phyloP scores from a whole-genome alignment of 1,139 yeast species.

The Geotrichum klebahnii region DNA sequence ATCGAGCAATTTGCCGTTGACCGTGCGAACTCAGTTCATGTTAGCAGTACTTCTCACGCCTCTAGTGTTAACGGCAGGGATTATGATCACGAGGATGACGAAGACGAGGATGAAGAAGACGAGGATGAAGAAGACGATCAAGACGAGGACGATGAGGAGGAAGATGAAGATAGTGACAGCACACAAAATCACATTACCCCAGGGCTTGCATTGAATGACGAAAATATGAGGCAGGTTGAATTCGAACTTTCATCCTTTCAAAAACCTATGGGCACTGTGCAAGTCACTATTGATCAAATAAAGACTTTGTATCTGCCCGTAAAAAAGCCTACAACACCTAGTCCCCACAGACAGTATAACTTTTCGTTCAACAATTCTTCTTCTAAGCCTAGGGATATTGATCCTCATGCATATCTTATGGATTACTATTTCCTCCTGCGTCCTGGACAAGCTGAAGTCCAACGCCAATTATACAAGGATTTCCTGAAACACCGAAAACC shows the following conservation, averaged over 20 bases:
- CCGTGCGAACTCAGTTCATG: not conserved
- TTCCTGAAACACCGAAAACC: slow-evolving; percentile 30
- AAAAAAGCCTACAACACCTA: not conserved
- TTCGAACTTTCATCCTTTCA: not conserved
- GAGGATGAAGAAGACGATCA: too few species aligned
- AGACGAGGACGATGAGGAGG: too few species aligned
- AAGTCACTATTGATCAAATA: slow-evolving; percentile 3
- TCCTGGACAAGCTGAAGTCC: slow-evolving; percentile 37
- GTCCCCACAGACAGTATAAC: not conserved
- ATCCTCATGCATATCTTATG: slow-evolving; percentile 39
- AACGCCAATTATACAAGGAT: slow-evolving; percentile 40
- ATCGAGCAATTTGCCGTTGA: not conserved
- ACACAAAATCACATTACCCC: not conserved
- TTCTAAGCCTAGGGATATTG: slow-evolving; percentile 26
- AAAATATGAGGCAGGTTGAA: not conserved
- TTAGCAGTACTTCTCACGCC: not conserved
- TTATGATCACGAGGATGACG: not conserved
- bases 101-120: not conserved
- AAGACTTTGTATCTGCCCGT: slow-evolving; percentile 7
- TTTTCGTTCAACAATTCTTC: not conserved
- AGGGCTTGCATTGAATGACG: not conserved
- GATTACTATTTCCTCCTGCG: slow-evolving; percentile 36
- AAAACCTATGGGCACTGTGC: not conserved
- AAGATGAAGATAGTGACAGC: not conserved
- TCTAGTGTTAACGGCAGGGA: not conserved